Conservation (phyloP, 1,139 yeast genomes). For the Saccharomyces hybrid region DNA sequence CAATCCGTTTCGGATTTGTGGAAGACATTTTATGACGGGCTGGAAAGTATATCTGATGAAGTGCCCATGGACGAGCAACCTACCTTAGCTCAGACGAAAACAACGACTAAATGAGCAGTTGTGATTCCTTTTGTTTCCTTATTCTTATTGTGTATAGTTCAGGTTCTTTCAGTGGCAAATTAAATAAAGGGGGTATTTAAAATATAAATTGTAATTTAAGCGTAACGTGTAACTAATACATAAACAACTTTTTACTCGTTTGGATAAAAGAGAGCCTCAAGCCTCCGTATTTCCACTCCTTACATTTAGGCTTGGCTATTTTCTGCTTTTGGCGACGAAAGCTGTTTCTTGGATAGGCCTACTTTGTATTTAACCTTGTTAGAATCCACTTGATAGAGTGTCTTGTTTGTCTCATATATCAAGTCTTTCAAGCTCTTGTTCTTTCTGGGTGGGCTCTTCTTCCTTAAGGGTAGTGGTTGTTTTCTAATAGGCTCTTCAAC, state of each 20-base stretch:
- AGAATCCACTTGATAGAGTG: constrained; percentile 21
- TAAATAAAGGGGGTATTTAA: neutral
- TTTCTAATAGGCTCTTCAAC: neutral
- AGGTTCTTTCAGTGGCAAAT: neutral
- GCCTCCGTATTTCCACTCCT: neutral
- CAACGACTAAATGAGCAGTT: neutral
- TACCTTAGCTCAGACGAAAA: constrained; percentile 1
- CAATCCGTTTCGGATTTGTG: constrained; percentile 45
- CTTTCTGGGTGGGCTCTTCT: neutral
- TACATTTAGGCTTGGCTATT: neutral
- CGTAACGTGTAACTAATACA: neutral
- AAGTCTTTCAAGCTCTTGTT: constrained; percentile 17
- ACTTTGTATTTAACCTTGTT: constrained; percentile 18
- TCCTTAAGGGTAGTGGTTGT: neutral
- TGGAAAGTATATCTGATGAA: constrained; percentile 17
- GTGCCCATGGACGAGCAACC: constrained; percentile 3
- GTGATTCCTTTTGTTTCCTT: neutral
- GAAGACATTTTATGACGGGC: constrained; percentile 43
- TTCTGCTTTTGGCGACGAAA: constrained; percentile 8
- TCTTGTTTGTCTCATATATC: constrained; percentile 21
- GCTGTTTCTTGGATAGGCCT: constrained; percentile 22
- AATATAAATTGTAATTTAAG: neutral
- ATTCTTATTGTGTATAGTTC: neutral
- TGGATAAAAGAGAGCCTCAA: neutral
- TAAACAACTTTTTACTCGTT: neutral